Evolutionary conservation across 1,284 basidiomycete genomes (phyloP), one percentile per base, ranked within the genome.

Genomic region (Laetiporus sulphureus): DNA sequence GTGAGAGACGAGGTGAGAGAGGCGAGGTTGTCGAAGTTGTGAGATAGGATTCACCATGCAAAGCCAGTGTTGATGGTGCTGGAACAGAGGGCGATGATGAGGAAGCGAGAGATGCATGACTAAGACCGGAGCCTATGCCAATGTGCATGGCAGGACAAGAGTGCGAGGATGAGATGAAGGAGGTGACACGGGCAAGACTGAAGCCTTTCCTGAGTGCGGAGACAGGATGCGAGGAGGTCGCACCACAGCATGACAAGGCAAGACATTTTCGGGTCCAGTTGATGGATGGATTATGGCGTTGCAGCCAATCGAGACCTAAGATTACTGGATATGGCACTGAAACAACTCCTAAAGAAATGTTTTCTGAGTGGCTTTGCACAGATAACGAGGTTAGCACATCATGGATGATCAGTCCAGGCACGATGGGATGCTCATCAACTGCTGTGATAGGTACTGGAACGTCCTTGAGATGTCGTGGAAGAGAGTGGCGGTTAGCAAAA

Each of bases 351-450:
- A 59, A 46, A 19, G 42, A 16, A 7, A 48, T 24, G 13, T 34
- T 25, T 31, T 55, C 50, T 6, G 43, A 41, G 43, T 66, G 64
- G 36, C 42, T 13, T 19, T 50, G 38, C 32, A 62, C 47, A 12
- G 40, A 35, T 15, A 65, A 34, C 4, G 49, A 30, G n/a, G 60
- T 44, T 8, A 64, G 27, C 21, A 65, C 47, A 37, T 65, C 58
- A 27, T 65, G 59, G n/a, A 60, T 63, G 35, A 67, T 51, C 16
- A 66, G 50, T 6, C 65, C 63, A 35, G 56, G 58, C 13, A 62
- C 49, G 39, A 66, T 62, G 8, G 62, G 65, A 20, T 57, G 52
- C 40, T 65, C 53, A 41, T 68, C 62, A 13, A 68, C 57, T 3
- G 61, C 57, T 22, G 52, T 44, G 16, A 67, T 56, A 12, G 64